Evolutionary conservation across 345 rosid species (phyloP), one percentile per base, ranked within the genome.

Genomic region (Isatis tinctoria): DNA sequence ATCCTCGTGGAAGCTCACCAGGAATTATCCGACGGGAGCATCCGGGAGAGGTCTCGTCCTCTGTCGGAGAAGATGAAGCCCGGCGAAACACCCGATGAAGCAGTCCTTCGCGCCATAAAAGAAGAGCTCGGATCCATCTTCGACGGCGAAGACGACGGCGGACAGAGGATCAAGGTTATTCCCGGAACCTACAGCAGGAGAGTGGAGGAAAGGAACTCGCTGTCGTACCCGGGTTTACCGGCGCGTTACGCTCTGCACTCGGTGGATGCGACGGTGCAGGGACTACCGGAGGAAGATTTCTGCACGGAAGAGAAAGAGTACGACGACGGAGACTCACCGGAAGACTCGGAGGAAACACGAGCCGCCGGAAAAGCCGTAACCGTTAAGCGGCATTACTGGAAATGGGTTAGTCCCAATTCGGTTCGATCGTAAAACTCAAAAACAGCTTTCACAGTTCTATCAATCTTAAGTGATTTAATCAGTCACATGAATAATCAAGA

Each of bases 21-120:
- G 76, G 93, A 94, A 60, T 44, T 94, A 24, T 90, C 98, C 1
- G 95, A 94, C 18, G 97, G 98, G 4, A 82, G 79, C 30, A 75
- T 86, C 11, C 80, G 97, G 72, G 73, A 81, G 41, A 86, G 98
- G 52, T 74, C 64, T 53, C 86, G 93, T 33, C 95, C 96, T 5
- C 71, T 94, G 74, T 84, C 95, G 27, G 97, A 94, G 87, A 94
- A 94, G 65, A 94, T 91, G 96, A 94, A 94, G 72, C 92, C 93
- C 6, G 59, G 66, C 12, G 98, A 94, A 72, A 66, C 82, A 14
- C 86, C 85, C 1, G 90, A 90, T 40, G 84, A 80, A 48, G 93
- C 97, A 1, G 87, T 79, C 0, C 17, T 78, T 62, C 88, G 97
- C 26, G 98, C 97, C 4, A 73, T 94, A 0, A 87, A 74, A 77